Percentiles rank a stretch among this genome's conserved stretches.
phyloP scores from a whole-genome alignment of 208 protist genomes.

The Plasmodiophora brassicae region DNA sequence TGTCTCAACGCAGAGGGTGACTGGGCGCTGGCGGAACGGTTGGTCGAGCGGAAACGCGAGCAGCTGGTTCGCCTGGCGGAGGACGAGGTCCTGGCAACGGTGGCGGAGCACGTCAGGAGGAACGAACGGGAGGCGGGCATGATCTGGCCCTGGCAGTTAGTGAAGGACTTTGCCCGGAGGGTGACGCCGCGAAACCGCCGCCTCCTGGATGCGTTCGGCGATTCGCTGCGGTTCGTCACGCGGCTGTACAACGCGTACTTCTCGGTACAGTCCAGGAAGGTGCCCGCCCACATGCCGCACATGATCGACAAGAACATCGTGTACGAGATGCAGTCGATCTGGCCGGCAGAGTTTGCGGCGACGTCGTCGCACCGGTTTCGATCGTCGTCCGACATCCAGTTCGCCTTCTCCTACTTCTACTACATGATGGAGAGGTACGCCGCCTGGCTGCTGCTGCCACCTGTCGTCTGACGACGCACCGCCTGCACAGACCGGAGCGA shows the following conservation, averaged over 20 bases:
- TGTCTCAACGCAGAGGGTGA: not conserved
- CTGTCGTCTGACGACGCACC: not conserved
- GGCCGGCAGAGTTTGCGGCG: constrained; percentile 35
- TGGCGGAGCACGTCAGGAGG: not conserved
- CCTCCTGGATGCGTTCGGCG: not conserved
- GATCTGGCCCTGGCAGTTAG: not conserved
- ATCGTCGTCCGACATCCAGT: constrained; percentile 37
- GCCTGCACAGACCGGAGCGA: not conserved
- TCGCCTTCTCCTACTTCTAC: constrained; percentile 47
- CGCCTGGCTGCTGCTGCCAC: not conserved
- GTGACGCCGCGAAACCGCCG: not conserved
- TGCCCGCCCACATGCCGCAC: constrained; percentile 44
- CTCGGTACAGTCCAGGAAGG: constrained; percentile 37
- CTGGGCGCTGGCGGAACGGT: not conserved
- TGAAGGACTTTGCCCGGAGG: not conserved
- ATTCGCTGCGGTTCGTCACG: constrained; percentile 2
- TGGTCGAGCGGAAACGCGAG: not conserved
- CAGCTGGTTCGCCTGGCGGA: not conserved
- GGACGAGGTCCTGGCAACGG: not conserved
- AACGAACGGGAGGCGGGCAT: not conserved
- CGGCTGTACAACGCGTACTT: constrained; percentile 29
- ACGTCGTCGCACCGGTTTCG: constrained; percentile 44
- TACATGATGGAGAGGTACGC: constrained; percentile 40
- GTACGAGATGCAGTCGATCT: constrained; percentile 25
- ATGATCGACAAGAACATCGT: constrained; percentile 42